Base-by-base conservation (phyloP, 2,329 filamentous ascomycete species). In the Cladorrhinum sp. region DNA sequence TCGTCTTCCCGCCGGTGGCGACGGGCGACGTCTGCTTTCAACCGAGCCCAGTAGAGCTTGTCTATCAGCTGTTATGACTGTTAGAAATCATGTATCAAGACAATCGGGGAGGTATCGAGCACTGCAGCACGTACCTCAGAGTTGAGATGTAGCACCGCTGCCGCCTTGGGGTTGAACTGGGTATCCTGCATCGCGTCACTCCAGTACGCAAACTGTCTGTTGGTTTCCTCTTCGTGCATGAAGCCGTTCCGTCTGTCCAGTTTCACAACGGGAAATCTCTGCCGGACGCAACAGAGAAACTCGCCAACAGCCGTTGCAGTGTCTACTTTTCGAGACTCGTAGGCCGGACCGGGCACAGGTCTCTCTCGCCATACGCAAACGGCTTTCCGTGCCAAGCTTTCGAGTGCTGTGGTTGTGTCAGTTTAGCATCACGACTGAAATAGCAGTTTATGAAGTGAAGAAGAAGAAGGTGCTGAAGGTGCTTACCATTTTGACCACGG, bases 31-130 rank as follows among this genome's bases (percentile, higher is more conserved):
- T 64, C 63, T 1, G 64, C 63, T 39, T 65, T 65, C 33, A 67
- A 56, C 12, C 65, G 59, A 8, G 63, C 48, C 58, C 60, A 61
- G 60, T 67, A 66, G n/a, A 67, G 61, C 39, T 67, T 65, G 14
- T 64, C 61, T 21, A 65, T 28, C 9, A 67, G 59, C 62, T 64
- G 46, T n/a, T n/a, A 24, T 9, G 49, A n/a, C 20, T 23, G 23
- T 48, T 30, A 52, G 36, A 21, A n/a, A n/a, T n/a, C n/a, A n/a
- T n/a, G n/a, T n/a, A n/a, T n/a, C n/a, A n/a, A n/a, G n/a, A n/a
- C n/a, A n/a, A n/a, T n/a, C n/a, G n/a, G n/a, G n/a, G n/a, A n/a
- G n/a, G n/a, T n/a, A n/a, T n/a, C n/a, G n/a, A n/a, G n/a, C n/a
- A n/a, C n/a, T n/a, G n/a, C n/a, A 46, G 42, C 1, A 26, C 60